Percentiles rank a stretch among this genome's conserved stretches.
Conservation (phyloP, 176 grass and related monocot species). For the Saccharum spontaneum region DNA sequence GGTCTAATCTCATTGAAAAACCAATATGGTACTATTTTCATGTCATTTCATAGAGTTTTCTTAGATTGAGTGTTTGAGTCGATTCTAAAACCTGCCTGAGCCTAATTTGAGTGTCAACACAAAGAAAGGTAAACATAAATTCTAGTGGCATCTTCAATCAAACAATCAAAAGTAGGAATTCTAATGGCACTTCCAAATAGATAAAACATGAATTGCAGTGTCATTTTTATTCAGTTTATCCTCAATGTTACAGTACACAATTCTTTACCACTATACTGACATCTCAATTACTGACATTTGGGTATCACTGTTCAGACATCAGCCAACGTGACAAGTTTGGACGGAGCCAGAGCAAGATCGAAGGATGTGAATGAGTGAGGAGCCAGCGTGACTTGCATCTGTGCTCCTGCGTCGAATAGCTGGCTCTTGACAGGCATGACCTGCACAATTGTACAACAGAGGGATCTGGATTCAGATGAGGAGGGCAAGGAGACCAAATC, state of each 20-base stretch:
- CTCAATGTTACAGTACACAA: background rate
- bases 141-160: background rate
- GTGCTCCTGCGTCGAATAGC: slow-evolving; percentile 41
- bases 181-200: background rate
- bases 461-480: slow-evolving; percentile 5
- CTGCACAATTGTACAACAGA: slow-evolving; percentile 32
- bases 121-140: background rate
- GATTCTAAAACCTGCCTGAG: too few species aligned
- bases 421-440: slow-evolving; percentile 46
- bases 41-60: too few species aligned
- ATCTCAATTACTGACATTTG: background rate
- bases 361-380: slow-evolving; percentile 60
- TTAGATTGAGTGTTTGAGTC: too few species aligned
- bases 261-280: background rate
- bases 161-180: background rate
- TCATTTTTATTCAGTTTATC: slow-evolving; percentile 14
- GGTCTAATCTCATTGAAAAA: too few species aligned
- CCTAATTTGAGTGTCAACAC: too few species aligned
- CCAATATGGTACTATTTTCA: too few species aligned
- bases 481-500: background rate
- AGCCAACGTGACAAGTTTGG: background rate
- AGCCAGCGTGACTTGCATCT: slow-evolving; percentile 56
- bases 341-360: slow-evolving; percentile 54
- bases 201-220: background rate
- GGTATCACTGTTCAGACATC: background rate